Base-by-base conservation (phyloP, 306 rosid genomes). In the Sindora glabra region DNA sequence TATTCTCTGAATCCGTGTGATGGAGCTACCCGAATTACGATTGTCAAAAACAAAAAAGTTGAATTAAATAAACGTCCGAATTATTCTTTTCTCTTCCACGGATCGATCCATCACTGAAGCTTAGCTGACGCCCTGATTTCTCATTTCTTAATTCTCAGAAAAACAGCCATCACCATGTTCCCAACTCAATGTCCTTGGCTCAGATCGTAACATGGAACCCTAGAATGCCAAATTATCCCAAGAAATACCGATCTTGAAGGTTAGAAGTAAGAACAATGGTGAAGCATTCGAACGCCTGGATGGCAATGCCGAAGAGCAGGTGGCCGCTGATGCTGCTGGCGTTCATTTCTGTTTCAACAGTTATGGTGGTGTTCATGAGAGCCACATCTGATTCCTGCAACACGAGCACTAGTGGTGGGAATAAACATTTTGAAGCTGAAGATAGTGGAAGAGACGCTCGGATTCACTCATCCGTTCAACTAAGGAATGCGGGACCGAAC, bases 261-360 rank as follows among this genome's bases (percentile, higher is more conserved):
- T 10, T 25, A 47, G 12, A 11, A 8, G 10, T 10, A 25, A 4
- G 50, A 57, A 64, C 8, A 54, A 84, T 84, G 87, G 87, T 54
- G 69, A 84, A 72, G 67, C 79, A 77, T 39, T 45, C 68, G 15
- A 74, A 27, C 24, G 46, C 73, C 2, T 79, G 76, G 82, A 66
- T 75, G 61, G 70, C 73, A 69, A 72, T 75, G 71, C 74, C 77
- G 72, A 84, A 77, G 89, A 79, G 72, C 70, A 65, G 76, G 25
- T 82, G 84, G 89, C 69, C 67, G 14, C 40, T 87, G 68, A 48
- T 79, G 74, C 37, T 74, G 56, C 50, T 84, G 24, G 86, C 83
- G 2, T 17, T 81, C 69, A 62, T 87, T 60, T 87, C 83, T 8
- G 67, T 87, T 25, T 87, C 89, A 22, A 81, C 89, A 6, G 83